phyloP scores from a whole-genome alignment of 768 basidiomycete genomes.

The Hemileccinum rubropunctum region DNA sequence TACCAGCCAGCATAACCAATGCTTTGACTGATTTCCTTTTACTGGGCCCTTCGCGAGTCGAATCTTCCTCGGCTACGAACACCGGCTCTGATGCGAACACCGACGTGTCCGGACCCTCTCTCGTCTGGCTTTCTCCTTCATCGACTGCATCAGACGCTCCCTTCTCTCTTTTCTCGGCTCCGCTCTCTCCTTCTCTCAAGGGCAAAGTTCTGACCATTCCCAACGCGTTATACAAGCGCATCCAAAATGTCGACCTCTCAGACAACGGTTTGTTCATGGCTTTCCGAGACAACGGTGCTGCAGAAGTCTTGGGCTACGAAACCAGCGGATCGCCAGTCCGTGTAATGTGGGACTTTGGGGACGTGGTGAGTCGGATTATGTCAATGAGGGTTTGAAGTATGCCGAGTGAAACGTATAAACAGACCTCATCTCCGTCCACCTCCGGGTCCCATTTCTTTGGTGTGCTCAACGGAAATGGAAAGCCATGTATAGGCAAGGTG shows the following conservation, averaged over 20 bases:
- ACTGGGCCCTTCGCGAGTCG: conserved; percentile 24
- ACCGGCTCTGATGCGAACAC: neutral
- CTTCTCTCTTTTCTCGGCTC: conserved; percentile 32
- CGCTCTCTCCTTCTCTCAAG: conserved; percentile 50
- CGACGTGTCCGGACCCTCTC: conserved; percentile 15
- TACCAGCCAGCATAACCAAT: conserved; percentile 50
- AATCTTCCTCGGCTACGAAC: neutral
- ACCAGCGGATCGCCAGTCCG: conserved; percentile 38
- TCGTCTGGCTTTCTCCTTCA: conserved; percentile 36
- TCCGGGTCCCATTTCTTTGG: conserved; percentile 58
- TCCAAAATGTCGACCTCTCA: conserved; percentile 64
- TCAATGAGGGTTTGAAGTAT: neutral
- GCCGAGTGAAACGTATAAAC: neutral
- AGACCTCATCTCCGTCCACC: conserved; percentile 43
- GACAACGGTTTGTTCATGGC: conserved; percentile 60
- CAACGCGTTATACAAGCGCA: conserved; percentile 42
- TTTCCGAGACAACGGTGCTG: conserved; percentile 51
- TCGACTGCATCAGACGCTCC: conserved; percentile 11
- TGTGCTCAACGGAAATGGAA: conserved; percentile 46
- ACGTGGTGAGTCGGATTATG: conserved; percentile 39
- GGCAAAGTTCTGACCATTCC: conserved; percentile 44
- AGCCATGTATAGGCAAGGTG: conserved; percentile 56
- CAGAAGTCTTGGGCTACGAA: conserved; percentile 50
- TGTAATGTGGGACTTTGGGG: conserved; percentile 53
- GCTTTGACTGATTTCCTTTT: conserved; percentile 37